A percentile compares a stretch with the other conserved stretches of the same genome.
Evolutionary conservation across 805 yeast genomes (phyloP).

Genomic region (Lachancea thermotolerans): DNA sequence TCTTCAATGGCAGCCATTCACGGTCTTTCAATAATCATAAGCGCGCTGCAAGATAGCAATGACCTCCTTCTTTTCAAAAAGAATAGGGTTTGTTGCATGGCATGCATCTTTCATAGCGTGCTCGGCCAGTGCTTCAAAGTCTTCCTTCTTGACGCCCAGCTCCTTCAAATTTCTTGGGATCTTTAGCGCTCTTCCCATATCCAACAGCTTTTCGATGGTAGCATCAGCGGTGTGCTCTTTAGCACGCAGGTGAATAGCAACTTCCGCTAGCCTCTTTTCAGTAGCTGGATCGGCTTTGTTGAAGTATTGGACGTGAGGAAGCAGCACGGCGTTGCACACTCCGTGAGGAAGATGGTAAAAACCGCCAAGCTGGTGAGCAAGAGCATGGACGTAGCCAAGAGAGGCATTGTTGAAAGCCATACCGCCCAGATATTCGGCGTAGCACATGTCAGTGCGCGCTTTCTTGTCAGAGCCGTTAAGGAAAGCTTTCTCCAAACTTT

Average conservation of each 20-base stretch:
- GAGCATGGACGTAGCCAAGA: conserved; percentile 37
- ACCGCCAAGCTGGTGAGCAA: conserved; percentile 36
- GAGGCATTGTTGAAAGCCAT: conserved; percentile 40
- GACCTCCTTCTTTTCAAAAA: conserved; percentile 20
- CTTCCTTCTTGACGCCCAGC: conserved; percentile 18
- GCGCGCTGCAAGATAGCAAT: conserved; percentile 16
- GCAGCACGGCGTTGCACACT: conserved; percentile 38
- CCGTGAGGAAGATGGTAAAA: conserved; percentile 40
- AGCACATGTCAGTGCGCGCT: conserved; percentile 38
- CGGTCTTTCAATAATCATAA: conserved; percentile 5
- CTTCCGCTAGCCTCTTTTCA: conserved; percentile 15
- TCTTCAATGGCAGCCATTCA: too few relatives aligned
- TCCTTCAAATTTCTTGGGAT: conserved; percentile 20
- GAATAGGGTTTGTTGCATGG: conserved; percentile 19
- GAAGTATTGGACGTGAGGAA: conserved; percentile 35
- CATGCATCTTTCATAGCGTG: conserved; percentile 23
- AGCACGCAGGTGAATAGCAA: conserved; percentile 18
- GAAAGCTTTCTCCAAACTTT: conserved; percentile 36
- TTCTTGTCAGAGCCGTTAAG: conserved; percentile 35
- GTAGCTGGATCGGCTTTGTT: conserved; percentile 11
- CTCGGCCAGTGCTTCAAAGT: conserved; percentile 18
- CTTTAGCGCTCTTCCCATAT: conserved; percentile 11
- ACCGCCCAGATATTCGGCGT: conserved; percentile 41
- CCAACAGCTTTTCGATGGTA: conserved; percentile 13
- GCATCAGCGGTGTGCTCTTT: conserved; percentile 14